A percentile compares a stretch with the other conserved stretches of the same genome.
These are phyloP conservation scores for Tricladium varicosporioides DNA, from an alignment of 2,329 filamentous ascomycete species.

Conservation along the genomic window DNA sequence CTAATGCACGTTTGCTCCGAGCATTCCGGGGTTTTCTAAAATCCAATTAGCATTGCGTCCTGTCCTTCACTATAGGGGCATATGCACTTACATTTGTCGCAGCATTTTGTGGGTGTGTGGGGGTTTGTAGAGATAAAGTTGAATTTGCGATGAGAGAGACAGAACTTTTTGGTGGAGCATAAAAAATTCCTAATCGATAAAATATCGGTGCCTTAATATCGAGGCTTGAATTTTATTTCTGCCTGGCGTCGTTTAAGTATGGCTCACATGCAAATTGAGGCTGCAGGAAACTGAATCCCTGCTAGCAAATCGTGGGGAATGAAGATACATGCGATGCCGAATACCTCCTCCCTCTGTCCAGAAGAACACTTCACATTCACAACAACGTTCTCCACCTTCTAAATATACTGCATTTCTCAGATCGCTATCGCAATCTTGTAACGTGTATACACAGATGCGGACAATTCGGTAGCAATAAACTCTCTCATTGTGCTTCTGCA, in stretches of 20 bases:
- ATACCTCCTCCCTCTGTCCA: constrained; percentile 15
- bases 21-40: constrained; percentile 70
- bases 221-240: constrained; percentile 14
- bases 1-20: constrained; percentile 91
- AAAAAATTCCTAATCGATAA: constrained; percentile 24
- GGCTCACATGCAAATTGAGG: constrained; percentile 1
- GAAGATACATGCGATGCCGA: neutral
- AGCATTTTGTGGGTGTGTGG: constrained; percentile 32
- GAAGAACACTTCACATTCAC: neutral
- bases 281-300: neutral
- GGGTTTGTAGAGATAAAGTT: neutral
- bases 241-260: no score
- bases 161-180: constrained; percentile 11
- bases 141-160: neutral
- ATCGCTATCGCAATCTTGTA: neutral
- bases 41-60: neutral
- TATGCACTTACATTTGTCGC: constrained; percentile 32
- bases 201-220: neutral
- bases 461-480: constrained; percentile 20
- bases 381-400: neutral
- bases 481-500: constrained; percentile 16
- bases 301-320: constrained; percentile 17
- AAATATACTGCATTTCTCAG: neutral
- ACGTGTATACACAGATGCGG: constrained; percentile 17
- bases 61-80: no score